Evolutionary conservation across 495 filamentous ascomycete genomes (phyloP).

Genomic region (Aspergillus ostianus): DNA sequence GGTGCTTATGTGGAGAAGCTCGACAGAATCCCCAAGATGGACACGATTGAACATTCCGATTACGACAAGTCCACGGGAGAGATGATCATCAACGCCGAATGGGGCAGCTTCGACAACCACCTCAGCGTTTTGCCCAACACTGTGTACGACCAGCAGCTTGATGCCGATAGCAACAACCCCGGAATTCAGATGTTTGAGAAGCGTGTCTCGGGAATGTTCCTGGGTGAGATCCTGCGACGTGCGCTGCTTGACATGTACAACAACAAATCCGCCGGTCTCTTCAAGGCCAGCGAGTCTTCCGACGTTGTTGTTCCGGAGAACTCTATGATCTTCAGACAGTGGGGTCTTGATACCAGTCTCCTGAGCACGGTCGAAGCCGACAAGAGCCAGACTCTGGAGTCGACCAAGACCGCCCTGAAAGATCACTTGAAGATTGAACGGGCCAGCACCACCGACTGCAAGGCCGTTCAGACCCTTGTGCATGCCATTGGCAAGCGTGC

Average conservation of each 20-base stretch:
- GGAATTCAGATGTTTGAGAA: constrained; percentile 99
- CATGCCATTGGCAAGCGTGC: constrained; percentile 84
- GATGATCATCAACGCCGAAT: constrained; percentile 98
- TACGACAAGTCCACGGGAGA: constrained; percentile 82
- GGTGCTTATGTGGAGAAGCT: constrained; percentile 77
- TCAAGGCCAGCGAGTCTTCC: constrained; percentile 67
- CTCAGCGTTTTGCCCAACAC: constrained; percentile 84
- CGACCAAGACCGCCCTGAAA: constrained; percentile 73
- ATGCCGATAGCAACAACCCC: constrained; percentile 81
- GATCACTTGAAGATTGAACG: constrained; percentile 69
- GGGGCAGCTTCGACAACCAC: constrained; percentile 97
- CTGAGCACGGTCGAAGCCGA: constrained; percentile 81
- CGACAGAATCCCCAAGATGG: constrained; percentile 47
- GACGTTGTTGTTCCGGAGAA: constrained; percentile 63
- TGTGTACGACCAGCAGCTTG: constrained; percentile 74
- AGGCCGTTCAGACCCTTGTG: constrained; percentile 75
- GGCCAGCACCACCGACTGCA: constrained; percentile 71
- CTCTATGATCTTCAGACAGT: constrained; percentile 70
- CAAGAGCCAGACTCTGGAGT: constrained; percentile 56
- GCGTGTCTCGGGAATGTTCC: constrained; percentile 95
- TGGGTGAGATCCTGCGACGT: constrained; percentile 88
- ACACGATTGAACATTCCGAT: constrained; percentile 45
- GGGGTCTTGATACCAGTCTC: constrained; percentile 87
- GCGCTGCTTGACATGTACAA: constrained; percentile 66
- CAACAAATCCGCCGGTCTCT: constrained; percentile 59